Base-by-base conservation (phyloP, 2,329 filamentous ascomycete genomes). In the Arthroderma sp. region DNA sequence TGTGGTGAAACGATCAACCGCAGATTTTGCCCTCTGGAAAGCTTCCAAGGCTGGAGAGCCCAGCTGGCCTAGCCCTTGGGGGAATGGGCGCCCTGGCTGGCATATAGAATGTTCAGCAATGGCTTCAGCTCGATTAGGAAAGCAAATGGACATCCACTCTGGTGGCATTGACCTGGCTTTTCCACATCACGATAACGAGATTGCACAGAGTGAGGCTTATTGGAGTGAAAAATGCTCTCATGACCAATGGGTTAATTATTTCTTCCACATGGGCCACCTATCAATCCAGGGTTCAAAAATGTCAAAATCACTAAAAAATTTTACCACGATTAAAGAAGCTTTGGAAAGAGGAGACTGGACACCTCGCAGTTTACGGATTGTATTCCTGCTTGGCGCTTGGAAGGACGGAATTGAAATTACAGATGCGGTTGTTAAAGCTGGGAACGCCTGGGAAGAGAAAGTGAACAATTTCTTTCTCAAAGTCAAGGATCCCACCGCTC, bases 91-190 rank as follows among this genome's bases (percentile, higher is more conserved):
- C 38, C 89, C 89, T 1, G 89, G 89, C 11, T 96, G 89, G 89
- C 89, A 95, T 59, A 95, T 95, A 57, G 88, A 95, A 68, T 95
- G 89, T 77, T 88, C 83, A 1, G 87, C 87, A 10, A 95, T 96
- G 89, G 87, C 88, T 0, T 89, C 84, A 2, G 85, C 88, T 51
- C 75, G 87, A n/a, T 69, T 96, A 1, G 88, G 88, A 4, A 73
- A 79, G 29, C 75, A 81, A 49, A 87, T 96, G 71, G 89, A 96
- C 61, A 85, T 95, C 44, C 89, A 95, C 63, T 93, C 86, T 22
- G 88, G 89, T 29, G 89, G 89, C 47, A 83, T 94, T 48, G 89
- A 96, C 62, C 73, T 96, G 43, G 81, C 82, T 0, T 94, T 94
- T 63, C 87, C 88, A 0, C 88, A 94, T 61, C 88, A 88, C 63